phyloP scores from a whole-genome alignment of 2,329 filamentous ascomycete genomes.

The Ploettnerulaceae sp. region DNA sequence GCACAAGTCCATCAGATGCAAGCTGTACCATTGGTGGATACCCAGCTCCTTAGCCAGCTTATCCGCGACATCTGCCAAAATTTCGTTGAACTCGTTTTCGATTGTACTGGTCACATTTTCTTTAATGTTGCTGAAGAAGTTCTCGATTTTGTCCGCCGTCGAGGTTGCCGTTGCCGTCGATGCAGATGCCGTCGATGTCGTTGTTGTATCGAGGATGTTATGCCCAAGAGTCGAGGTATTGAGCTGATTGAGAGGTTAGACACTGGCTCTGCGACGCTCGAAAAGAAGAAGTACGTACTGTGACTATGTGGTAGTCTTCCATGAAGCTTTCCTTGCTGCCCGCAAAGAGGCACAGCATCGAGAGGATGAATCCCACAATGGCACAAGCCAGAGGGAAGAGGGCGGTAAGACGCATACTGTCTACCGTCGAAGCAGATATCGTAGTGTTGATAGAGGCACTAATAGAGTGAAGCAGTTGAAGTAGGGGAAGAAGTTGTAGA shows the following conservation, averaged over 20 bases:
- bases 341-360: slow-evolving; percentile 56
- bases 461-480: background rate
- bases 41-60: slow-evolving; percentile 45
- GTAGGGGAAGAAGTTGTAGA: background rate
- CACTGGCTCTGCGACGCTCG: slow-evolving; percentile 1
- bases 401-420: slow-evolving; percentile 42
- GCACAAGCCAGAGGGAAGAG: slow-evolving; percentile 47
- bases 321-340: slow-evolving; percentile 52
- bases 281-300: slow-evolving; percentile 36
- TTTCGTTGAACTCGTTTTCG: slow-evolving; percentile 32
- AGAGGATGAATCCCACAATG: slow-evolving; percentile 51
- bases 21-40: slow-evolving; percentile 56
- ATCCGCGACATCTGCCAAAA: slow-evolving; percentile 35
- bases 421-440: background rate
- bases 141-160: slow-evolving; percentile 28
- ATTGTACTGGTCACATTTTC: slow-evolving; percentile 39
- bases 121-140: slow-evolving; percentile 34
- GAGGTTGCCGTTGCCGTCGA: slow-evolving; percentile 24
- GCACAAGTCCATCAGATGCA: slow-evolving; percentile 58
- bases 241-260: slow-evolving; percentile 37
- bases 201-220: slow-evolving; percentile 28
- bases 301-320: slow-evolving; percentile 52
- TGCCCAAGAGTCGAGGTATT: slow-evolving; percentile 53
- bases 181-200: slow-evolving; percentile 28
- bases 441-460: background rate